These are phyloP conservation scores for Dactylellina sp. DNA, from an alignment of 2,329 filamentous ascomycete species.

Conservation along the genomic window DNA sequence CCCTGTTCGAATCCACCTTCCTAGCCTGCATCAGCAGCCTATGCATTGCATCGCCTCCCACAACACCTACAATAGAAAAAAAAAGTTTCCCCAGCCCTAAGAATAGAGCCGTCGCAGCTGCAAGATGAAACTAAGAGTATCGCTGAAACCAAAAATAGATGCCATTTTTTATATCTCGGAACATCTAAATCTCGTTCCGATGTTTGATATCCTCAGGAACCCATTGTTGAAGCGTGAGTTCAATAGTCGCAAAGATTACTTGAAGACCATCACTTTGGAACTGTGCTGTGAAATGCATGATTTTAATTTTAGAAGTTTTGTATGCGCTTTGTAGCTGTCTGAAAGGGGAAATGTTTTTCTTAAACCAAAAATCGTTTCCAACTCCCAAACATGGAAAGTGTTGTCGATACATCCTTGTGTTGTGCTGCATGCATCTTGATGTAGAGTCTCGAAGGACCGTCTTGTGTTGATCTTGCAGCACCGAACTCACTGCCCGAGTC, in stretches of 20 bases:
- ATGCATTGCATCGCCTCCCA: slow-evolving; percentile 37
- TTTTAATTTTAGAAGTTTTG: slow-evolving; percentile 49
- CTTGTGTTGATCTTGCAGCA: too few species aligned
- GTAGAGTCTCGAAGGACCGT: too few species aligned
- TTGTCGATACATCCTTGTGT: slow-evolving; percentile 24
- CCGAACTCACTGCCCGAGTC: too few species aligned
- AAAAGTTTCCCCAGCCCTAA: slow-evolving; percentile 16
- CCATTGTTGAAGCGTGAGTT: too few species aligned
- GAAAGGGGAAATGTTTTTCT: slow-evolving; percentile 41
- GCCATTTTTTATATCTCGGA: neutral
- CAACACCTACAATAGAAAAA: neutral
- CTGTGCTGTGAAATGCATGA: neutral
- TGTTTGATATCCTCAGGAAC: neutral
- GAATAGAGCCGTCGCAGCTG: slow-evolving; percentile 21
- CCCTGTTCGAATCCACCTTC: neutral
- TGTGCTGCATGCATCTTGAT: neutral
- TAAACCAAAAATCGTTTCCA: neutral
- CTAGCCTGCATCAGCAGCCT: neutral
- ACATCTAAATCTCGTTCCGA: neutral
- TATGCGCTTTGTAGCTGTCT: too few species aligned
- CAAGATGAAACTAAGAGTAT: slow-evolving; percentile 15
- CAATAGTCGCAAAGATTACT: too few species aligned
- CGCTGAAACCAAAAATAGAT: slow-evolving; percentile 38
- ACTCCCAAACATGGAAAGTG: neutral
- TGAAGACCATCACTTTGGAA: too few species aligned